Evolutionary conservation across 148 eudicot species (phyloP).

Genomic region (Rhododendron williamsianum): DNA sequence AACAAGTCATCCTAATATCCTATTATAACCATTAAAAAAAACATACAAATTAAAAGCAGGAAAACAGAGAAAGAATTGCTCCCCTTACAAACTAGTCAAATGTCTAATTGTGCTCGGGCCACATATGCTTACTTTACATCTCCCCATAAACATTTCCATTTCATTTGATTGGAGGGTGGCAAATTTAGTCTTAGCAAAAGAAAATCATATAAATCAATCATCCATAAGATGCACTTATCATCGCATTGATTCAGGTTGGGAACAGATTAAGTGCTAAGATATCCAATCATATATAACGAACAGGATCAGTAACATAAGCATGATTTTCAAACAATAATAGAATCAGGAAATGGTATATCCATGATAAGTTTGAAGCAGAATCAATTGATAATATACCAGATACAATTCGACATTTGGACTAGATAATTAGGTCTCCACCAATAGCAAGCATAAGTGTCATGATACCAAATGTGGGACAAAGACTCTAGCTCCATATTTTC

Average conservation of each 20-base stretch:
- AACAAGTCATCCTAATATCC: neutral
- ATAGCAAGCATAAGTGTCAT: neutral
- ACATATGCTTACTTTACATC: neutral
- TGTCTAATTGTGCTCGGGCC: neutral
- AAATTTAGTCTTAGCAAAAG: neutral
- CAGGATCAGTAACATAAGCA: neutral
- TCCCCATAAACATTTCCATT: neutral
- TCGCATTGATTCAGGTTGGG: neutral
- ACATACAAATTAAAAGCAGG: slow-evolving; percentile 4
- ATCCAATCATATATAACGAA: neutral
- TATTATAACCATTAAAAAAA: neutral
- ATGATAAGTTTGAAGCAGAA: neutral
- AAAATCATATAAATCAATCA: neutral
- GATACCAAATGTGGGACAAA: neutral
- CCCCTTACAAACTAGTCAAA: neutral
- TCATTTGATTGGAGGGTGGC: neutral
- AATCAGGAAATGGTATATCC: neutral
- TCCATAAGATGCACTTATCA: neutral
- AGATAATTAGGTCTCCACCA: neutral
- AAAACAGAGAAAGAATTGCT: neutral
- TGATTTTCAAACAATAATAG: neutral
- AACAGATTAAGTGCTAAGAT: neutral
- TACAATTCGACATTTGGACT: too few species aligned
- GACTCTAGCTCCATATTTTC: neutral
- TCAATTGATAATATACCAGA: neutral